These are phyloP conservation scores for Neurospora hispaniola DNA, from an alignment of 495 filamentous ascomycete species.

Conservation along the genomic window DNA sequence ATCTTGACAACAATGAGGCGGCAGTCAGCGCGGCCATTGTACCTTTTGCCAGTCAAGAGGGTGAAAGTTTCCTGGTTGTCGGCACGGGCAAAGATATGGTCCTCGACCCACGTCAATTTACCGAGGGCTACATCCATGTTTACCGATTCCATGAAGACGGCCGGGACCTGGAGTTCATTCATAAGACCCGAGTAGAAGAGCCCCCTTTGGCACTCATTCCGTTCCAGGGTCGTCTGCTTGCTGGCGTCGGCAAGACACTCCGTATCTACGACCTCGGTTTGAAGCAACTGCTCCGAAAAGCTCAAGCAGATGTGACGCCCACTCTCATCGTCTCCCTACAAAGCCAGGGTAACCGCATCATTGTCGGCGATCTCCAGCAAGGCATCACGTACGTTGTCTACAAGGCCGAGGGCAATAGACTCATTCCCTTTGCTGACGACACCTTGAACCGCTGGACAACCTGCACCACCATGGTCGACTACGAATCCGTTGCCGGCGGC, in stretches of 20 bases:
- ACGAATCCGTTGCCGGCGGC: slow-evolving; percentile 89
- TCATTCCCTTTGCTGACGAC: slow-evolving; percentile 91
- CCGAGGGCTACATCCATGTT: slow-evolving; percentile 78
- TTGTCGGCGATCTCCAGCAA: slow-evolving; percentile 86
- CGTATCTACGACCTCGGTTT: slow-evolving; percentile 86
- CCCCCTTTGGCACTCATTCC: slow-evolving; percentile 79
- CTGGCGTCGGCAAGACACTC: slow-evolving; percentile 72
- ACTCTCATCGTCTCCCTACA: slow-evolving; percentile 78
- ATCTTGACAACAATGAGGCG: slow-evolving; percentile 83
- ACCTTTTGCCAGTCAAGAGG: slow-evolving; percentile 75
- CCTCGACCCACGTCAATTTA: slow-evolving; percentile 61
- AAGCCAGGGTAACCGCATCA: slow-evolving; percentile 83
- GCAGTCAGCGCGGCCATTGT: slow-evolving; percentile 78
- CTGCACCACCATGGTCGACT: slow-evolving; percentile 85
- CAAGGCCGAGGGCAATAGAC: slow-evolving; percentile 78
- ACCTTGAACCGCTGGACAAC: slow-evolving; percentile 81
- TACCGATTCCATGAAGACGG: slow-evolving; percentile 87
- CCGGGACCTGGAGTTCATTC: slow-evolving; percentile 79
- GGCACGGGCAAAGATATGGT: slow-evolving; percentile 88
- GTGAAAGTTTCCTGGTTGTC: slow-evolving; percentile 83
- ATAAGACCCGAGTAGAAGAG: slow-evolving; percentile 85
- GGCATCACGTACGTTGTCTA: slow-evolving; percentile 86
- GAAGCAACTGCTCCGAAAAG: slow-evolving; percentile 82
- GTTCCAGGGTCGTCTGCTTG: slow-evolving; percentile 85
- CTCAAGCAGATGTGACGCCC: slow-evolving; percentile 67